phyloP scores from a whole-genome alignment of 73 alveolate genomes.

The Tetrahymena malaccensis region DNA sequence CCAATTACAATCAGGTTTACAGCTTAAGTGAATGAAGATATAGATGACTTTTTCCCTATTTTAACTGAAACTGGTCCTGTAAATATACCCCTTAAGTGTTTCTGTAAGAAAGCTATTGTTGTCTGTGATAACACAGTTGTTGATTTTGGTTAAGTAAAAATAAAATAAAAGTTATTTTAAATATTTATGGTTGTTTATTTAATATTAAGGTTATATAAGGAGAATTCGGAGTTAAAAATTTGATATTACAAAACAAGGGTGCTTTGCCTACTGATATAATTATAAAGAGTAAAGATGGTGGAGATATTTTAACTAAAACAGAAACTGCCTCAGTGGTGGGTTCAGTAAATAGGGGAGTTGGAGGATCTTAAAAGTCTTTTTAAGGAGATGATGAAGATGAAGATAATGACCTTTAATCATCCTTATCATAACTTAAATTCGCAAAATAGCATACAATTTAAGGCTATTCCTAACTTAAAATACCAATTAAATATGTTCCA shows the following conservation, averaged over 20 bases:
- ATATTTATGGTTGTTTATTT: neutral
- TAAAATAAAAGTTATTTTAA: no score
- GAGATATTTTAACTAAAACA: slow-evolving; percentile 43
- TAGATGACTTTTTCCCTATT: slow-evolving; percentile 72
- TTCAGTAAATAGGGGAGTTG: neutral
- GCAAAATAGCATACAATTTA: slow-evolving; percentile 52
- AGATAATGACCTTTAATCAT: slow-evolving; percentile 12
- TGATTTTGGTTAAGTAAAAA: slow-evolving; percentile 61
- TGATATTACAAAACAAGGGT: slow-evolving; percentile 77
- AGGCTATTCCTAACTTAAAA: slow-evolving; percentile 70
- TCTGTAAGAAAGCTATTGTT: slow-evolving; percentile 83
- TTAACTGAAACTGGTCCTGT: slow-evolving; percentile 92
- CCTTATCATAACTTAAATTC: slow-evolving; percentile 45
- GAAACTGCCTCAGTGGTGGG: slow-evolving; percentile 39
- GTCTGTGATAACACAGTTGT: slow-evolving; percentile 69
- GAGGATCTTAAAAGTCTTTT: slow-evolving; percentile 10
- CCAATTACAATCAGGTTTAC: slow-evolving; percentile 83
- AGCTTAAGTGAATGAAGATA: slow-evolving; percentile 89
- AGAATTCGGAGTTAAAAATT: slow-evolving; percentile 61
- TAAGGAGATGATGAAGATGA: slow-evolving; percentile 1
- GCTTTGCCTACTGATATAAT: slow-evolving; percentile 77
- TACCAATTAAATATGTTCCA: slow-evolving; percentile 76
- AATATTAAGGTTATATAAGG: slow-evolving; percentile 78
- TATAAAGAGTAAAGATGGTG: slow-evolving; percentile 55
- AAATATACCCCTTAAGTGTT: slow-evolving; percentile 80